These are phyloP conservation scores for Suhomyces faveliae DNA, from an alignment of 805 yeast genomes.

Conservation along the genomic window DNA sequence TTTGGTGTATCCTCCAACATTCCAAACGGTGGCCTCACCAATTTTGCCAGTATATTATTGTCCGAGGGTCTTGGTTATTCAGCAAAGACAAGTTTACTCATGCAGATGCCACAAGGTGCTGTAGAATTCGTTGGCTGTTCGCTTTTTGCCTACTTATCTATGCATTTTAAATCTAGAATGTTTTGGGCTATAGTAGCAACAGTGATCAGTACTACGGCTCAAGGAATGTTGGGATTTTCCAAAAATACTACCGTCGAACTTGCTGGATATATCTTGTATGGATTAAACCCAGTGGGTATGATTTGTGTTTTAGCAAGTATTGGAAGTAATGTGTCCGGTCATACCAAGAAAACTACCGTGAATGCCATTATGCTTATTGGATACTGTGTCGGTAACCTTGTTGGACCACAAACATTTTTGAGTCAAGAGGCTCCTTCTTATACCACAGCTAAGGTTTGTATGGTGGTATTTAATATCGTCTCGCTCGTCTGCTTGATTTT, in stretches of 20 bases:
- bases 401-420: slow-evolving; percentile 54
- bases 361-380: slow-evolving; percentile 47
- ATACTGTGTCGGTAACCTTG: slow-evolving; percentile 53
- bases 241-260: slow-evolving; percentile 18
- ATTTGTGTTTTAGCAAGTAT: slow-evolving; percentile 34
- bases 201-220: slow-evolving; percentile 21
- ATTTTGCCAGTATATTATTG: slow-evolving; percentile 33
- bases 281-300: slow-evolving; percentile 28
- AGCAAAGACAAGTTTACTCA: slow-evolving; percentile 37
- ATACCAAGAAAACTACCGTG: slow-evolving; percentile 52
- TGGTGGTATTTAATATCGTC: slow-evolving; percentile 34
- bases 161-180: slow-evolving; percentile 23
- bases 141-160: slow-evolving; percentile 23
- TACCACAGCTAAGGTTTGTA: slow-evolving; percentile 39
- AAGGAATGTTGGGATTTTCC: slow-evolving; percentile 46
- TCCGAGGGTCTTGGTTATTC: slow-evolving; percentile 25
- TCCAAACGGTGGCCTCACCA: slow-evolving; percentile 40
- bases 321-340: slow-evolving; percentile 54
- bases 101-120: slow-evolving; percentile 49
- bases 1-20: slow-evolving; percentile 25
- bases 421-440: slow-evolving; percentile 45
- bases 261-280: slow-evolving; percentile 33
- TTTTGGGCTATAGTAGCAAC: slow-evolving; percentile 24
- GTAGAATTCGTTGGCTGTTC: slow-evolving; percentile 42
- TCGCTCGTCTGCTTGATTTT: slow-evolving; percentile 25